A percentile compares a stretch with the other conserved stretches of the same genome.
phyloP scores from a whole-genome alignment of 1,284 basidiomycete genomes.

The Sphaerobolus stellatus region DNA sequence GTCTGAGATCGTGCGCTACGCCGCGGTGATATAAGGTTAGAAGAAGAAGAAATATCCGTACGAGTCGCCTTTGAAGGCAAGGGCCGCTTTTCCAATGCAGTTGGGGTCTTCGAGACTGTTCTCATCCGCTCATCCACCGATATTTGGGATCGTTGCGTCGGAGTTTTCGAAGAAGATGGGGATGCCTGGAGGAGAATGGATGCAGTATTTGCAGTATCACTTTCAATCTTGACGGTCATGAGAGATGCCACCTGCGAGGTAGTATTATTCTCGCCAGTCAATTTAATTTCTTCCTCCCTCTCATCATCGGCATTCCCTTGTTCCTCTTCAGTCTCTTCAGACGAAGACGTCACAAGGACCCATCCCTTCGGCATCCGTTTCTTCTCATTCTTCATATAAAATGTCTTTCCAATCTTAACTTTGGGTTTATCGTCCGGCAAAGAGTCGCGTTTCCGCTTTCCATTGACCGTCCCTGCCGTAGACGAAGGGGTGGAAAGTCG shows the following conservation, averaged over 20 bases:
- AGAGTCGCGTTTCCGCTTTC: slow-evolving; percentile 10
- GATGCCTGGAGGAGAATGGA: slow-evolving; percentile 1
- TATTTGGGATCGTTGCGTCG: slow-evolving; percentile 4
- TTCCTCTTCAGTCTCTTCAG: slow-evolving; percentile 11
- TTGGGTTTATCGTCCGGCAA: background rate
- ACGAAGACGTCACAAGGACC: slow-evolving; percentile 12
- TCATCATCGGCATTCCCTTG: background rate
- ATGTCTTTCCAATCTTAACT: slow-evolving; percentile 4
- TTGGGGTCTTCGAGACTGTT: background rate
- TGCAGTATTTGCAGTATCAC: no score
- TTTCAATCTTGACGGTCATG: no score
- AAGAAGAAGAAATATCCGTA: background rate
- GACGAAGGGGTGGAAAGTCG: background rate
- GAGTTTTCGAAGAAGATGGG: slow-evolving; percentile 7
- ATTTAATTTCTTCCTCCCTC: background rate
- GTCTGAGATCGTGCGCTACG: background rate
- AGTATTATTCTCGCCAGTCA: background rate
- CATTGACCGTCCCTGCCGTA: background rate
- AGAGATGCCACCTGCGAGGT: no score
- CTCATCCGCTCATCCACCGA: slow-evolving; percentile 3
- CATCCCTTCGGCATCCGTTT: slow-evolving; percentile 13
- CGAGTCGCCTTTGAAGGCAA: background rate
- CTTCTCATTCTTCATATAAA: slow-evolving; percentile 11
- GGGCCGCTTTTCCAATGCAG: background rate
- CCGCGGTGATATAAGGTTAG: background rate